Conservation (phyloP, 257 asterid genomes). For the Solanum peruvianum region DNA sequence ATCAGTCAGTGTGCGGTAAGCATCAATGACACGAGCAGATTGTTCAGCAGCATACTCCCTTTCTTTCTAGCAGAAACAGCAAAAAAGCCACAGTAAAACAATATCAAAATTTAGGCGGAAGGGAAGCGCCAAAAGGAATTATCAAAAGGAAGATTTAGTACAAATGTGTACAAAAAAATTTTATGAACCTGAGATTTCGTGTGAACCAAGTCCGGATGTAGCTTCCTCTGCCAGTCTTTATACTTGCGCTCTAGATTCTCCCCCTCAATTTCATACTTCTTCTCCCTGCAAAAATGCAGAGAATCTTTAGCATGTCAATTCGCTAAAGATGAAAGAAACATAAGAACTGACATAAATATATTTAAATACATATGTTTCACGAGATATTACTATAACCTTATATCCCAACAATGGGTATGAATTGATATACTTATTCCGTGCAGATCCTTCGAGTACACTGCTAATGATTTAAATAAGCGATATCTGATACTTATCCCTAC, state of each 20-base stretch:
- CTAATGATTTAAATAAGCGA: background rate
- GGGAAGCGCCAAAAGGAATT: background rate
- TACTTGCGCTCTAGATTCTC: conserved; percentile 62
- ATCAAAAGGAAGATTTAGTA: background rate
- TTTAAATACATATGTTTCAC: background rate
- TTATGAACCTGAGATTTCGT: conserved; percentile 62
- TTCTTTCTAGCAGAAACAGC: conserved; percentile 46
- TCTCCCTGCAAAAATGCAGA: conserved; percentile 33
- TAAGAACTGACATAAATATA: background rate
- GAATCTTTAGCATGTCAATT: background rate
- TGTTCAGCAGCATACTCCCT: conserved; percentile 91
- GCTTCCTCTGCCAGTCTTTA: conserved; percentile 95
- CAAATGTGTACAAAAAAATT: background rate
- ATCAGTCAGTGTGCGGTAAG: conserved; percentile 72
- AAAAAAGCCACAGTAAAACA: background rate
- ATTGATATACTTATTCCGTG: background rate
- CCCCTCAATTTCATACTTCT: conserved; percentile 40
- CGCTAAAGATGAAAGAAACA: background rate
- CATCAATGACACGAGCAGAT: conserved; percentile 82
- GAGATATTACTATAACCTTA: background rate
- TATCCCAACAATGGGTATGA: background rate
- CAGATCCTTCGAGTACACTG: background rate
- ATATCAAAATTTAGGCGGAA: background rate
- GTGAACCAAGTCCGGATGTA: conserved; percentile 96
- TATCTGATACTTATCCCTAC: background rate